Base-by-base conservation (phyloP, 192 early-diverging fungal species). In the Gonapodya prolifera region DNA sequence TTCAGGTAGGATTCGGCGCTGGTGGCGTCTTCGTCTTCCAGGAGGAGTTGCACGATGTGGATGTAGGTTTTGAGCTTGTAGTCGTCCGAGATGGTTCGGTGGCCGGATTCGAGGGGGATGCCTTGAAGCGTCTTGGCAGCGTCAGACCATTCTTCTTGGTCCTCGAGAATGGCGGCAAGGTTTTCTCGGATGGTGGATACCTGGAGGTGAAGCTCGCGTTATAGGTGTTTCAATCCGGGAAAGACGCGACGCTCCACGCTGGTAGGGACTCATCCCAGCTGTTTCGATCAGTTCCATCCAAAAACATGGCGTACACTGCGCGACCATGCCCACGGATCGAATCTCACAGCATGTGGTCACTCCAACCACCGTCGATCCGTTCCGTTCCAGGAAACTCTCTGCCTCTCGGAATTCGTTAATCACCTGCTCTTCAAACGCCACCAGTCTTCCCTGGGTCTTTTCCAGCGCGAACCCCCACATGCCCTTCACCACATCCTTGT, bases 91-190 rank as follows among this genome's bases (percentile, higher is more conserved):
- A 87, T 80, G 18, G 75, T 31, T 17, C 94, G 84, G 81, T 94
- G 94, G 70, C 92, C 93, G 32, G 93, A 95, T 76, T 99, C 97
- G 76, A 96, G 85, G 1, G 95, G 92, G 34, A 98, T 94, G 28
- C 92, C 92, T 84, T 94, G 91, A 45, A 99, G 86, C 31, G 91
- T 87, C 78, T 84, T 87, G 2, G 96, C 96, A 2, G 97, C 95
- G 75, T 93, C 92, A n/a, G 85, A 81, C 90, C 91, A 96, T 16
- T 91, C 87, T 74, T 93, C 90, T 33, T 94, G 88, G 13, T 84
- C 79, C 61, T 93, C 91, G 71, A 91, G 88, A 2, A 94, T 84
- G 18, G 83, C 82, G 0, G 95, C 92, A 32, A 99, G 84, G 69
- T 92, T 87, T 70, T 91, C 90, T 30, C 95, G 86, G 31, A 94